A percentile compares a stretch with the other conserved stretches of the same genome.
These are phyloP conservation scores for Paspalum notatum DNA, from an alignment of 176 grass and related monocot species.

Conservation along the genomic window DNA sequence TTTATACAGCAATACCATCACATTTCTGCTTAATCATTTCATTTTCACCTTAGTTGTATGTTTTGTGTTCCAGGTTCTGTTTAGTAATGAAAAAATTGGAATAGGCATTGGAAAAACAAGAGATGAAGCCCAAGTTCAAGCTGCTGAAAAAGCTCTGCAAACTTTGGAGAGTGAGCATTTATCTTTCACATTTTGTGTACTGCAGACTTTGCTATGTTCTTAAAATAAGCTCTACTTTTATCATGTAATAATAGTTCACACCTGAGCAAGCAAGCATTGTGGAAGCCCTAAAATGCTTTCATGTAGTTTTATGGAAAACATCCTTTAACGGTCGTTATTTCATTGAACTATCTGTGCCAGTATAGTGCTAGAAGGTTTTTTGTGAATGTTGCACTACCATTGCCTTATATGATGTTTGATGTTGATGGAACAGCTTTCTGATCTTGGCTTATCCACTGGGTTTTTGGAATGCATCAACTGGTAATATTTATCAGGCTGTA, in stretches of 20 bases:
- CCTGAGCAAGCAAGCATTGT: conserved; percentile 7
- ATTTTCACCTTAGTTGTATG: conserved; percentile 29
- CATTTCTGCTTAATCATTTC: conserved; percentile 34
- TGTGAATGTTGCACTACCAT: conserved; percentile 1
- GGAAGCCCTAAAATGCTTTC: neutral
- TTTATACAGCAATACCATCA: conserved; percentile 6
- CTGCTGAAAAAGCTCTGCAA: conserved; percentile 87
- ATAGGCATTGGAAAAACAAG: conserved; percentile 86
- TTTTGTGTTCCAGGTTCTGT: conserved; percentile 72
- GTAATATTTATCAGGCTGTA: conserved; percentile 10
- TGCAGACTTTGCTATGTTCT: neutral
- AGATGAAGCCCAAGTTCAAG: conserved; percentile 88
- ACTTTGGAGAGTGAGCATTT: conserved; percentile 76
- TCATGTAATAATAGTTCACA: neutral
- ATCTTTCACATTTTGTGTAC: neutral
- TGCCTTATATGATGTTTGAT: conserved; percentile 17
- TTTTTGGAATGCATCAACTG: conserved; percentile 9
- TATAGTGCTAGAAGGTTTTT: neutral
- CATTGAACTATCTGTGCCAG: conserved; percentile 12
- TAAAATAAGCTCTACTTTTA: neutral
- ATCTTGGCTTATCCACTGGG: conserved; percentile 23
- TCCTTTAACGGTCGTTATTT: neutral
- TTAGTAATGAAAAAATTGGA: conserved; percentile 90
- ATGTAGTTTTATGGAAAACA: neutral
- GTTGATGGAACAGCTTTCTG: neutral